Evolutionary conservation across 192 early-diverging fungal species (phyloP).

Genomic region (Pilaira anomala): DNA sequence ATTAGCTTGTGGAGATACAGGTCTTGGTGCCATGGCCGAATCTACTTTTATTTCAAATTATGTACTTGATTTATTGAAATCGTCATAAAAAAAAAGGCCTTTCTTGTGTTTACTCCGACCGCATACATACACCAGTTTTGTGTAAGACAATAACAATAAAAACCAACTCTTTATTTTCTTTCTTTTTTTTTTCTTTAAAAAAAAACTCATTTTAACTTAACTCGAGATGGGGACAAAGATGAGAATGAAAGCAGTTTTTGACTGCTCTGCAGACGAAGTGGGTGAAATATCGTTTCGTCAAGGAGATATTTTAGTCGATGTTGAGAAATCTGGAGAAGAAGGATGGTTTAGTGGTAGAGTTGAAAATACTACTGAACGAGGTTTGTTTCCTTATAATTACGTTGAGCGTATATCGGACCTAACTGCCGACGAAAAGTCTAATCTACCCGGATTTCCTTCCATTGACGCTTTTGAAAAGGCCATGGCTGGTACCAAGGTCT

Average conservation of each 20-base stretch:
- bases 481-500: not conserved
- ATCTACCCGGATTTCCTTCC: slow-evolving; percentile 1
- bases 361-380: slow-evolving; percentile 38
- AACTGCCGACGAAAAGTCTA: not conserved
- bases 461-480: slow-evolving; percentile 14
- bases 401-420: slow-evolving; percentile 37
- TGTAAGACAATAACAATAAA: not conserved
- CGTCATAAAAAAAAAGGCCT: not conserved
- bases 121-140: too few relatives aligned
- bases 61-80: not conserved
- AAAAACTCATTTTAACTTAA: not conserved
- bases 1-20: slow-evolving; percentile 88
- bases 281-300: slow-evolving; percentile 55
- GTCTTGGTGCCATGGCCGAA: slow-evolving; percentile 89
- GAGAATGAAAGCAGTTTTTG: slow-evolving; percentile 53
- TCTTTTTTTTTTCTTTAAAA: not conserved
- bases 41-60: not conserved
- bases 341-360: slow-evolving; percentile 57
- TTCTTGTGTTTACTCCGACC: not conserved
- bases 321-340: slow-evolving; percentile 46
- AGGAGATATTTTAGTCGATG: slow-evolving; percentile 53
- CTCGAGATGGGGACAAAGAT: slow-evolving; percentile 18
- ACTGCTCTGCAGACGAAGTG: slow-evolving; percentile 55
- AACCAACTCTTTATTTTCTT: not conserved
- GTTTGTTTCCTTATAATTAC: slow-evolving; percentile 64